Percentiles rank a stretch among this genome's conserved stretches.
These are phyloP conservation scores for Fusarium compactum DNA, from an alignment of 2,329 filamentous ascomycete species.

Conservation along the genomic window DNA sequence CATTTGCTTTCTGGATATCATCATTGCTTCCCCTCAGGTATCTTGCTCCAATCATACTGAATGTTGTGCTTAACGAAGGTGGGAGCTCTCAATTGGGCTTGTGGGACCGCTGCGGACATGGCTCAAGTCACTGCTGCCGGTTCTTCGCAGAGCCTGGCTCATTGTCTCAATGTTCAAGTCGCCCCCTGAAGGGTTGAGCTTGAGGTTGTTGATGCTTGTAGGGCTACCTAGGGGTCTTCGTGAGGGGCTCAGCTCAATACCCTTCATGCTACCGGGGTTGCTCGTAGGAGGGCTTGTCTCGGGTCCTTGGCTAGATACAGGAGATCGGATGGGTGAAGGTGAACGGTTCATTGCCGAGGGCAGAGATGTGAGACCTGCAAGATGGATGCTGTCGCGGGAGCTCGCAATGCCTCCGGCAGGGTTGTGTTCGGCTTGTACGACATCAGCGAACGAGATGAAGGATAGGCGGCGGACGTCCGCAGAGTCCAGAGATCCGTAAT, in stretches of 20 bases:
- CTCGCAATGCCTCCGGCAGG: constrained; percentile 63
- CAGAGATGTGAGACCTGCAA: constrained; percentile 74
- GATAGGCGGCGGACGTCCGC: constrained; percentile 85
- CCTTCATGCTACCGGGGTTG: constrained; percentile 79
- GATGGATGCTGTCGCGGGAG: constrained; percentile 77
- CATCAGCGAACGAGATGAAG: constrained; percentile 97
- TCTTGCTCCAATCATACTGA: constrained; percentile 1
- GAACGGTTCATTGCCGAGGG: constrained; percentile 71
- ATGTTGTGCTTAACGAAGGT: constrained; percentile 45
- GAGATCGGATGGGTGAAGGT: constrained; percentile 83
- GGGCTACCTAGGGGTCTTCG: constrained; percentile 73
- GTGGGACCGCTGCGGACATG: constrained; percentile 66
- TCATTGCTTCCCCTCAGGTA: constrained; percentile 16
- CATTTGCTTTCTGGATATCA: constrained; percentile 39
- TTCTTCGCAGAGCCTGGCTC: constrained; percentile 87
- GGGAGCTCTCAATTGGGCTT: constrained; percentile 65
- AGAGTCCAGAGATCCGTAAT: constrained; percentile 80
- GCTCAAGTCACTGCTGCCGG: constrained; percentile 83
- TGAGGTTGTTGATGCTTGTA: constrained; percentile 63
- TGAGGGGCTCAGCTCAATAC: constrained; percentile 76
- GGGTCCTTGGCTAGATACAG: constrained; percentile 76
- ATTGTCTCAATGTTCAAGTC: constrained; percentile 94
- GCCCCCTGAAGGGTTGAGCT: constrained; percentile 55
- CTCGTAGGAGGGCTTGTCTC: constrained; percentile 81
- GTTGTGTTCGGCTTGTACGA: constrained; percentile 86